Evolutionary conservation across 495 filamentous ascomycete species (phyloP).

Genomic region (Penicillium herquei): DNA sequence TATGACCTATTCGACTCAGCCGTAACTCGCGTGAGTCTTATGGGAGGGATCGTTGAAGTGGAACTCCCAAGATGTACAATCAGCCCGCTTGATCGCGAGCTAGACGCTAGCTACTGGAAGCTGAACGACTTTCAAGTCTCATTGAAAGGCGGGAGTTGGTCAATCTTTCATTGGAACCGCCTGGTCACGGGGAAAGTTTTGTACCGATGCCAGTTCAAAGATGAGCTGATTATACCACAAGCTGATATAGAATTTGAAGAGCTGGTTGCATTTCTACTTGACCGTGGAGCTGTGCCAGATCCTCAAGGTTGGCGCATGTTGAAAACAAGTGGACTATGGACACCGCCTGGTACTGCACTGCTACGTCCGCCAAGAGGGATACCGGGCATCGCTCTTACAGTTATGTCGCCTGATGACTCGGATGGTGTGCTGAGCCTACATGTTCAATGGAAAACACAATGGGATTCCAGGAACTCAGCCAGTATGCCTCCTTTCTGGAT

Average conservation of each 20-base stretch:
- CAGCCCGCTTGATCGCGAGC: conserved; percentile 7
- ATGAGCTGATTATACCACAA: conserved; percentile 5
- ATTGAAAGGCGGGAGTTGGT: conserved; percentile 6
- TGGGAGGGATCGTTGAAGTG: conserved; percentile 7
- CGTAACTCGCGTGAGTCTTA: conserved; percentile 7
- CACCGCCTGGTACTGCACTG: conserved; percentile 4
- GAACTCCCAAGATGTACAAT: conserved; percentile 6
- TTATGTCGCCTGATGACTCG: background rate
- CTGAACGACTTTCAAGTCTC: conserved; percentile 4
- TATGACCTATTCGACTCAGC: conserved; percentile 4
- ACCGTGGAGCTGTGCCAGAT: conserved; percentile 8
- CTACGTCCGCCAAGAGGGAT: background rate
- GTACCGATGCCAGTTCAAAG: conserved; percentile 8
- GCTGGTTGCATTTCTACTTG: conserved; percentile 8
- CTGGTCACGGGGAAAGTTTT: conserved; percentile 6
- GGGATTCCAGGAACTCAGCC: background rate
- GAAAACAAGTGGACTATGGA: conserved; percentile 6
- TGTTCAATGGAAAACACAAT: background rate
- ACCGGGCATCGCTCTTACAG: background rate
- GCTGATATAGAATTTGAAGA: conserved; percentile 9
- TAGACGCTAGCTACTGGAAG: conserved; percentile 6
- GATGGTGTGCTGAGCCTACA: conserved; percentile 1
- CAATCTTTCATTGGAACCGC: conserved; percentile 8
- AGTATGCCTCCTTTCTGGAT: conserved; percentile 1
- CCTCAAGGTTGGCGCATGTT: conserved; percentile 7